Evolutionary conservation across 2,329 filamentous ascomycete genomes (phyloP), one percentile per base, ranked within the genome.

Genomic region (Fusarium secorum): DNA sequence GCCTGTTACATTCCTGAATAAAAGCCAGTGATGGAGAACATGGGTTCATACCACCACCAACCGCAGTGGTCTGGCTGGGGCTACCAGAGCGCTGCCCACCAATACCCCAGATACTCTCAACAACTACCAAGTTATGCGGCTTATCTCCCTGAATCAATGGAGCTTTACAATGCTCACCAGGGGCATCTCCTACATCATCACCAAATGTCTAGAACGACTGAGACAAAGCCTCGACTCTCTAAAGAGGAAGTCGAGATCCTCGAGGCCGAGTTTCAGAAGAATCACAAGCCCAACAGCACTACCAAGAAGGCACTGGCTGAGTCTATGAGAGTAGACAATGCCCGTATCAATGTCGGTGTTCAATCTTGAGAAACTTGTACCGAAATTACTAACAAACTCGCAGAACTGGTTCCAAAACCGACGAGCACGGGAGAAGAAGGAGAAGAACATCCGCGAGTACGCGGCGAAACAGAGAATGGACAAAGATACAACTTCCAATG

Each of bases 321-420:
- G 70, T 82, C 85, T 11, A 88, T 91, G 83, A 83, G 85, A 56
- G 86, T 90, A n/a, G 88, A 90, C 70, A 84, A 89, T 70, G 85
- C 88, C 22, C 84, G 88, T 69, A 90, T 91, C 70, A 91, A 91
- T 74, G 89, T 90, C 80, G 72, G 81, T 80, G 20, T 39, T 54
- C 14, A 18, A 22, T 33, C 33, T 35, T 11, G 24, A 38, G 22
- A 22, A 30, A 35, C 14, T 51, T n/a, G 10, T n/a, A 9, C n/a
- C 18, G 24, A 33, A 24, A 33, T 49, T 49, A 64, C 80, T 83
- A 75, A 84, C 78, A 36, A 20, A n/a, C 15, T 45, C 17, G 14
- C 56, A 91, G 89, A 91, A 91, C 76, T 91, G 89, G 89, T 91
- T 91, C 75, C 89, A 91, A 73, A 91, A 91, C 76, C 83, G 89